Conservation (phyloP, 2,329 filamentous ascomycete genomes). For the Stagonosporopsis rhizophila region DNA sequence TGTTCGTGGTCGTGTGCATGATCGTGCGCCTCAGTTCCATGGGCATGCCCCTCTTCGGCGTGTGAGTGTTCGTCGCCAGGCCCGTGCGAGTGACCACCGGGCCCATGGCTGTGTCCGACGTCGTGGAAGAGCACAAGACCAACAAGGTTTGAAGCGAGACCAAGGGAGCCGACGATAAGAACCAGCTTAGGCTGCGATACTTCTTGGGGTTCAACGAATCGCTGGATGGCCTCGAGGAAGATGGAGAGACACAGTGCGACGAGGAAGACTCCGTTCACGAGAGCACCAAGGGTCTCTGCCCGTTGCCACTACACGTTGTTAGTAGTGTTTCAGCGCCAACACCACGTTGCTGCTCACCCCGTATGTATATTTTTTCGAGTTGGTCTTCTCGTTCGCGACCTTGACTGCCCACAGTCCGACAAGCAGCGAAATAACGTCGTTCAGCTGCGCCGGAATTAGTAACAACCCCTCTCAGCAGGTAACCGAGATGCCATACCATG, state of each 20-base stretch:
- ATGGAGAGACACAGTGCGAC: constrained; percentile 97
- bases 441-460: constrained; percentile 65
- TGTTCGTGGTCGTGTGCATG: constrained; percentile 36
- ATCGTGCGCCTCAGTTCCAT: constrained; percentile 54
- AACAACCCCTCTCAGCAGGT: constrained; percentile 20
- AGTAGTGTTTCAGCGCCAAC: constrained; percentile 13
- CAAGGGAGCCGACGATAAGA: constrained; percentile 85
- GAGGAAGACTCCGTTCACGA: constrained; percentile 97
- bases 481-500: constrained; percentile 69
- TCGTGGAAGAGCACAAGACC: constrained; percentile 93
- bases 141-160: constrained; percentile 85
- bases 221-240: constrained; percentile 90
- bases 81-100: constrained; percentile 60
- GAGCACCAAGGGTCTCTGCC: constrained; percentile 92
- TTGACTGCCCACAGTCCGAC: constrained; percentile 96
- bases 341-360: constrained; percentile 68
- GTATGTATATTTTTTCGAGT: constrained; percentile 91
- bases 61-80: constrained; percentile 50
- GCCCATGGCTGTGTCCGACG: constrained; percentile 82
- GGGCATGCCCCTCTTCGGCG: constrained; percentile 61
- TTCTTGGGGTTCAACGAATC: constrained; percentile 88
- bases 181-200: constrained; percentile 87
- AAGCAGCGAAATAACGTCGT: constrained; percentile 93
- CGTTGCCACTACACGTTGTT: constrained; percentile 77
- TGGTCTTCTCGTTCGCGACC: constrained; percentile 79